Conservation (phyloP, 177 flowering plant genomes). For the Telopea speciosissima region DNA sequence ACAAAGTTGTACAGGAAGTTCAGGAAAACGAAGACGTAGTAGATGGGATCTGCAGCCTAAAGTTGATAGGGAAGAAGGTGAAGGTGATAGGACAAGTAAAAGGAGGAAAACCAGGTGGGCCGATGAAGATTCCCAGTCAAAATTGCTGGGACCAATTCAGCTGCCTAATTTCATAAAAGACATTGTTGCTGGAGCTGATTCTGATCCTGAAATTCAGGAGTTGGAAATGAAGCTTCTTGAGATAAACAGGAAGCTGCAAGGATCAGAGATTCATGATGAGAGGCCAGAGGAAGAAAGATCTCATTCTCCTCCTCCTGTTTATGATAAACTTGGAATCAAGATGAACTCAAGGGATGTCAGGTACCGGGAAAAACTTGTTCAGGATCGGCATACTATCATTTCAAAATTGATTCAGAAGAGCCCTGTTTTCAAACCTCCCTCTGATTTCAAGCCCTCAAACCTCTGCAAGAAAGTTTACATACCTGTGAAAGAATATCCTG, state of each 20-base stretch:
- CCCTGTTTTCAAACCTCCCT: constrained; percentile 27
- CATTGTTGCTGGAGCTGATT: not conserved
- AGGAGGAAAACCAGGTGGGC: constrained; percentile 32
- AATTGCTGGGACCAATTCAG: constrained; percentile 37
- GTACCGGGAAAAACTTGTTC: constrained; percentile 23
- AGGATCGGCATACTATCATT: constrained; percentile 26
- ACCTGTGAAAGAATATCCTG: constrained; percentile 43
- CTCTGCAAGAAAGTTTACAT: constrained; percentile 37
- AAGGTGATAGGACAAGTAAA: constrained; percentile 25
- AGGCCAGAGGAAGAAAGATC: no score
- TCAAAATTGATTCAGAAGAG: constrained; percentile 30
- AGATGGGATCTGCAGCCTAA: constrained; percentile 21
- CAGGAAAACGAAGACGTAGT: constrained; percentile 33
- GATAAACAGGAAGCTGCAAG: constrained; percentile 23
- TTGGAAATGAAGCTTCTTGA: constrained; percentile 20
- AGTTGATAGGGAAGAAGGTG: constrained; percentile 15
- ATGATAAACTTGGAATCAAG: constrained; percentile 21
- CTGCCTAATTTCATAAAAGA: constrained; percentile 26
- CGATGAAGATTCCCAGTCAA: constrained; percentile 22
- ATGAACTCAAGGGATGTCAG: constrained; percentile 23
- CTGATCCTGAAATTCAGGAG: constrained; percentile 16
- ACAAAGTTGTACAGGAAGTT: constrained; percentile 26
- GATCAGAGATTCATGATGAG: constrained; percentile 10
- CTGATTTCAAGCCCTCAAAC: constrained; percentile 20
- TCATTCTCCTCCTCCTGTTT: no score